A percentile compares a stretch with the other conserved stretches of the same genome.
phyloP scores from a whole-genome alignment of 2,329 filamentous ascomycete species.

The Neurospora crassa region DNA sequence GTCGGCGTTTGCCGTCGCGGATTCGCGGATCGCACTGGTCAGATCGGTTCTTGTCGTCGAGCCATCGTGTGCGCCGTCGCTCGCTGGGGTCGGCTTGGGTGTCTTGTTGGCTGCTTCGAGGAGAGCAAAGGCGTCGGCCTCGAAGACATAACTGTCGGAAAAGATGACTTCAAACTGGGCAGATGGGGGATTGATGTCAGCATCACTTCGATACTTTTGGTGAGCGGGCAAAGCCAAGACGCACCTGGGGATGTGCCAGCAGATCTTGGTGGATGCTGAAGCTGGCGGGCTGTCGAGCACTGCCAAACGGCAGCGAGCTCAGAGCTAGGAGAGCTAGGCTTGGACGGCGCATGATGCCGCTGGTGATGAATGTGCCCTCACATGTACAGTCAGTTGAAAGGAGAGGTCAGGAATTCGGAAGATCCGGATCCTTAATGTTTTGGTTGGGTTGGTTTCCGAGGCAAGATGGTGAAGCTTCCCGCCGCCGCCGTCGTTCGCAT shows the following conservation, averaged over 20 bases:
- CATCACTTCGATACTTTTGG: background rate
- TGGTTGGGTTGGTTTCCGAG: background rate
- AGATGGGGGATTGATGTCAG: constrained; percentile 1
- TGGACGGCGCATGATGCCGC: constrained; percentile 41
- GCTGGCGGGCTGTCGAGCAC: constrained; percentile 39
- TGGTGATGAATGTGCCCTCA: constrained; percentile 22
- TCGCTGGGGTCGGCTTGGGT: constrained; percentile 28
- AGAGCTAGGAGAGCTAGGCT: constrained; percentile 33
- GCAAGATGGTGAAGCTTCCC: constrained; percentile 3
- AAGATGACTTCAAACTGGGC: constrained; percentile 71
- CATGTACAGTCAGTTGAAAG: constrained; percentile 16
- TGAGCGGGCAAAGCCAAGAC: constrained; percentile 13
- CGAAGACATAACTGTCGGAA: constrained; percentile 60
- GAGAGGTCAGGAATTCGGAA: background rate
- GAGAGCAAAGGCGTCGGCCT: constrained; percentile 56
- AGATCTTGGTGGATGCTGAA: constrained; percentile 89
- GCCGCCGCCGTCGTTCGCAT: background rate
- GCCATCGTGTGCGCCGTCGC: constrained; percentile 23
- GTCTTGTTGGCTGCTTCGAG: constrained; percentile 32
- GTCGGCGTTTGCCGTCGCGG: constrained; percentile 22
- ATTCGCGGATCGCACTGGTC: constrained; percentile 26
- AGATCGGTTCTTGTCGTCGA: constrained; percentile 27
- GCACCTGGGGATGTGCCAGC: constrained; percentile 76
- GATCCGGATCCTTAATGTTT: background rate
- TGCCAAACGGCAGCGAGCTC: constrained; percentile 31